Evolutionary conservation across 2,329 filamentous ascomycete species (phyloP).

Genomic region (Fonsecaea nubica): DNA sequence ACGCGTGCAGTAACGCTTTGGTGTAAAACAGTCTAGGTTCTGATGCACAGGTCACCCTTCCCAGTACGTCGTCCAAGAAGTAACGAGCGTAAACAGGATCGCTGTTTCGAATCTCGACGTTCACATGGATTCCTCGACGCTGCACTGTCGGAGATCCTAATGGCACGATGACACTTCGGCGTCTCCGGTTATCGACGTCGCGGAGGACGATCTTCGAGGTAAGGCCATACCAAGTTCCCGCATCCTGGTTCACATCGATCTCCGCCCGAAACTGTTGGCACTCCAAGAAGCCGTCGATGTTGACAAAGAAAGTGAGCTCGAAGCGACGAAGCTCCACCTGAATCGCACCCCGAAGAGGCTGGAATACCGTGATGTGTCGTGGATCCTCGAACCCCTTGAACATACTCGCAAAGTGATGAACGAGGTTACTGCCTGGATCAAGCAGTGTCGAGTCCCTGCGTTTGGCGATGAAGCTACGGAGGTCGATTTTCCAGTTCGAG

Average conservation of each 20-base stretch:
- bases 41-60: constrained; percentile 62
- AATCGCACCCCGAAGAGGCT: constrained; percentile 48
- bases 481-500: constrained; percentile 52
- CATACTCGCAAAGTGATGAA: constrained; percentile 49
- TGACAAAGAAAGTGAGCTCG: constrained; percentile 63
- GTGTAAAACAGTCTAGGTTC: constrained; percentile 63
- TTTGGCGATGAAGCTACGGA: constrained; percentile 40
- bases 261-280: constrained; percentile 59
- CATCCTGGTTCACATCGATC: constrained; percentile 64
- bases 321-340: constrained; percentile 60
- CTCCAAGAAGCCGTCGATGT: constrained; percentile 50
- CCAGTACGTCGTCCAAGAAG: constrained; percentile 61
- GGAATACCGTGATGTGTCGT: constrained; percentile 54
- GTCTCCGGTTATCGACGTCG: constrained; percentile 48
- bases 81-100: constrained; percentile 57
- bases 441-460: constrained; percentile 50
- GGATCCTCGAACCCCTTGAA: constrained; percentile 60
- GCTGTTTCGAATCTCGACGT: constrained; percentile 42
- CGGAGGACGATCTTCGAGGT: constrained; percentile 64
- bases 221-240: constrained; percentile 67
- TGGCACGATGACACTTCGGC: constrained; percentile 63
- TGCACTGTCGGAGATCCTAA: constrained; percentile 48
- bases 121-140: constrained; percentile 52
- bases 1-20: constrained; percentile 66
- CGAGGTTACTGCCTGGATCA: constrained; percentile 56